phyloP scores from a whole-genome alignment of 2,329 filamentous ascomycete species.

The Ophiocordyceps australis region DNA sequence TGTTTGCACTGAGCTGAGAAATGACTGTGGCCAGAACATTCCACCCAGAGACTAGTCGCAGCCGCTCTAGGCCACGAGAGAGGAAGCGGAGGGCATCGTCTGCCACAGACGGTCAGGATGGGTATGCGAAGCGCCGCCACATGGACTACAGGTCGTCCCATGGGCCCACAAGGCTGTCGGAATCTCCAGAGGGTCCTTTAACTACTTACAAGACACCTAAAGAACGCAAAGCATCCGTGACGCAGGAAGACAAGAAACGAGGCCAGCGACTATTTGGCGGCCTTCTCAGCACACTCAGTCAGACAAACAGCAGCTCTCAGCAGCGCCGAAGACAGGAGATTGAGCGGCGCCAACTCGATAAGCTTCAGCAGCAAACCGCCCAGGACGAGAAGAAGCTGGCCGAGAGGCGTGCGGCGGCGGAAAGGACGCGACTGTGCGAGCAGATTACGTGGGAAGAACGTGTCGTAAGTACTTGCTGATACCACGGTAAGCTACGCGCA shows the following conservation, averaged over 20 bases:
- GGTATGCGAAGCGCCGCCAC: slow-evolving; percentile 8
- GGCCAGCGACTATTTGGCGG: slow-evolving; percentile 76
- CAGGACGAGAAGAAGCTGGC: slow-evolving; percentile 51
- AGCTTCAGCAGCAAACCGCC: slow-evolving; percentile 51
- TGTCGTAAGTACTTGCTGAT: slow-evolving; percentile 36
- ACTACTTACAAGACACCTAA: not conserved
- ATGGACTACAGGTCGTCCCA: not conserved
- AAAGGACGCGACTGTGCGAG: slow-evolving; percentile 42
- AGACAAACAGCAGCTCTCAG: slow-evolving; percentile 42
- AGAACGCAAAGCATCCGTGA: slow-evolving; percentile 5
- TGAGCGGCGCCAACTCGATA: slow-evolving; percentile 65
- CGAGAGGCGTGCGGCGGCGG: slow-evolving; percentile 45
- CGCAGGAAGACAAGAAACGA: slow-evolving; percentile 63
- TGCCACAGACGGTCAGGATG: slow-evolving; percentile 5
- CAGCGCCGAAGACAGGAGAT: slow-evolving; percentile 62
- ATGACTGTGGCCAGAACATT: too few species aligned
- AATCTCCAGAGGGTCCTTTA: not conserved
- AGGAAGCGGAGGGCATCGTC: slow-evolving; percentile 13
- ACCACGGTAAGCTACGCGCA: not conserved
- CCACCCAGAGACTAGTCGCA: too few species aligned
- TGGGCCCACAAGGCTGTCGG: not conserved
- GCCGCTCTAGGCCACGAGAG: too few species aligned
- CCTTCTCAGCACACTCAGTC: slow-evolving; percentile 59
- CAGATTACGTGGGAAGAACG: slow-evolving; percentile 61
- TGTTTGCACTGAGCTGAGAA: too few species aligned